Conservation (phyloP, 768 basidiomycete species). For the Ephemerocybe angulata region DNA sequence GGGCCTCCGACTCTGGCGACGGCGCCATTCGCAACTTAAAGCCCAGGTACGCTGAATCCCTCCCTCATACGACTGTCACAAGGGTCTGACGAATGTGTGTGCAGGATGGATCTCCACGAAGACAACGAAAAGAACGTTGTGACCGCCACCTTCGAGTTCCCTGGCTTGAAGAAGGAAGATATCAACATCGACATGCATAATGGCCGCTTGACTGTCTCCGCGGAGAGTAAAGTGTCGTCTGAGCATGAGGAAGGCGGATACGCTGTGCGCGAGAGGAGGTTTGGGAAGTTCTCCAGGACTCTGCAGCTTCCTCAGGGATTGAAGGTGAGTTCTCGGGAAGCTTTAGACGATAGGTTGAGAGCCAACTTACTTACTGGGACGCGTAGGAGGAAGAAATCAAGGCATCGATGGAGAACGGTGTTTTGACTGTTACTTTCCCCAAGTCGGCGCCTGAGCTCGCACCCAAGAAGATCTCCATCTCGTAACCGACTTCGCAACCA, state of each 20-base stretch:
- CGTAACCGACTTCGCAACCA: conserved; percentile 15
- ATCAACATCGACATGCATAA: conserved; percentile 50
- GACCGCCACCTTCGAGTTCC: conserved; percentile 56
- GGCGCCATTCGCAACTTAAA: conserved; percentile 20
- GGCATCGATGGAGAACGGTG: conserved; percentile 46
- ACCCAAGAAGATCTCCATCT: conserved; percentile 31
- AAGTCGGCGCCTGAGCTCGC: conserved; percentile 36
- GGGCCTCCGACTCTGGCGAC: conserved; percentile 3
- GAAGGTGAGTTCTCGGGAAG: conserved; percentile 36
- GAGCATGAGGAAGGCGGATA: conserved; percentile 35
- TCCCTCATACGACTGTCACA: background rate
- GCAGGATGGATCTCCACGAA: conserved; percentile 56
- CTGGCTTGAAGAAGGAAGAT: conserved; percentile 49
- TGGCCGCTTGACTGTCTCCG: conserved; percentile 48
- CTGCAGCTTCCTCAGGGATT: conserved; percentile 51
- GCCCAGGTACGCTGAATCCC: conserved; percentile 25
- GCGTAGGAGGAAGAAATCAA: conserved; percentile 30
- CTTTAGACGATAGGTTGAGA: conserved; percentile 27
- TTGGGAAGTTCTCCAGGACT: conserved; percentile 42
- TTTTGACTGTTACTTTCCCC: conserved; percentile 53
- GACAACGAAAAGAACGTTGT: conserved; percentile 42
- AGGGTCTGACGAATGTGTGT: background rate
- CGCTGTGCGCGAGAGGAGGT: conserved; percentile 46
- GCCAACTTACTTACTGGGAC: conserved; percentile 3
- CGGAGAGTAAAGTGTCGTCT: conserved; percentile 35